Evolutionary conservation across 2,329 filamentous ascomycete genomes (phyloP), one percentile per base, ranked within the genome.

Genomic region (Colletotrichum shisoi): DNA sequence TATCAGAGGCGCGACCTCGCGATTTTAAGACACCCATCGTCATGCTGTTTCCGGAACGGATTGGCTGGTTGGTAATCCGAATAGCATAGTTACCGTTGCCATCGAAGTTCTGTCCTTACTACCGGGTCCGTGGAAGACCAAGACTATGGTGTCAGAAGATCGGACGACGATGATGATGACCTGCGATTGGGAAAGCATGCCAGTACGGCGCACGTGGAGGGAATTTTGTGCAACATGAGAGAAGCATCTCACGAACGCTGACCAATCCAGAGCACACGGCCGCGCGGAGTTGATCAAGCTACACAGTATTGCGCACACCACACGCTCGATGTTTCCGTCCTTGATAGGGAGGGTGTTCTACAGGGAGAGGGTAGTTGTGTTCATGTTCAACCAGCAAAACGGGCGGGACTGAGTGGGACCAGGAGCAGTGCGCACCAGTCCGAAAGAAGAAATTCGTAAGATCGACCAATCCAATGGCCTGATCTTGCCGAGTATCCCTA

Each of bases 381-480:
- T 58, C 63, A 61, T 53, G 34, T 46, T 58, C 63, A 61, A 51
- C 57, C 57, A 49, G 58, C 37, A 65, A 21, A 31, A 24, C 31
- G 27, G 37, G 49, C 58, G 51, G 63, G 44, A 44, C 19, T n/a
- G 3, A 42, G 49, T 52, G 48, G 48, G 27, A 11, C 48, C 3
- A 17, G 49, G 17, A 31, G 13, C 24, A 11, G 39, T 37, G 17
- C 31, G n/a, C 39, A 31, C 59, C 52, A 67, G 45, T 27, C 63
- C 46, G 11, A 63, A 57, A 17, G 4, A 31, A 42, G 60, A 15
- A 21, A 37, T 44, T 63, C 63, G 63, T 67, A 67, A 57, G 17
- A 12, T 21, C 6, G 49, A 42, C 63, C 59, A 67, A 63, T 67
- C 39, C 44, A n/a, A 15, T 6, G 44, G 21, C 24, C 21, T 37